Percentiles rank a stretch among this genome's conserved stretches.
These are phyloP conservation scores for Entomortierella beljakovae DNA, from an alignment of 192 early-diverging fungal species.

Conservation along the genomic window DNA sequence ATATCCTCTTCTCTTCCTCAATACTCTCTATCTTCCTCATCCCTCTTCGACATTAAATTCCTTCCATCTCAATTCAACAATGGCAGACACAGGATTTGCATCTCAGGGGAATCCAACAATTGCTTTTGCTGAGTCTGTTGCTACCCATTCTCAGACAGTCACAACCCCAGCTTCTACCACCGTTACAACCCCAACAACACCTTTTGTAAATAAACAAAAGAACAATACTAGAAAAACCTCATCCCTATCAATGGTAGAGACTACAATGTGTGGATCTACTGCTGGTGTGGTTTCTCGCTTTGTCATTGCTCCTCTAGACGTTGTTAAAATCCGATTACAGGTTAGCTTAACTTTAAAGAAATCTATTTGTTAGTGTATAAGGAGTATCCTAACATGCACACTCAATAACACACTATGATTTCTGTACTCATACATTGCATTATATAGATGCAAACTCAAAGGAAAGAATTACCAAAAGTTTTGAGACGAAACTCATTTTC, in stretches of 20 bases:
- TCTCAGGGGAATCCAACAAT: constrained; percentile 4
- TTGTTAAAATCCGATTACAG: constrained; percentile 91
- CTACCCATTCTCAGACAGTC: neutral
- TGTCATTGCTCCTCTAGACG: constrained; percentile 92
- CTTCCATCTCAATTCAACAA: constrained; percentile 1
- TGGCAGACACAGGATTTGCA: constrained; percentile 24
- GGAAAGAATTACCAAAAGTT: constrained; percentile 36
- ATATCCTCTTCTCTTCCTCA: neutral
- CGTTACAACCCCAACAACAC: neutral
- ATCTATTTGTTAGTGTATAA: neutral
- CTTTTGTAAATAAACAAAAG: neutral
- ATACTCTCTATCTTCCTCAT: neutral
- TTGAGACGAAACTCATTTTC: constrained; percentile 13
- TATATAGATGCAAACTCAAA: constrained; percentile 39
- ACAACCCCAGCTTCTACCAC: neutral
- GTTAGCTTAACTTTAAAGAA: constrained; percentile 12
- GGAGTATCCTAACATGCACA: too few species aligned
- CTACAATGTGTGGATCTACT: constrained; percentile 44
- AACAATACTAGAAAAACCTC: constrained; percentile 22
- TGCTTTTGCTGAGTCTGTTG: constrained; percentile 10
- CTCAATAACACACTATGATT: too few species aligned
- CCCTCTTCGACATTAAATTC: too few species aligned
- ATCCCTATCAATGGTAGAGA: constrained; percentile 31
- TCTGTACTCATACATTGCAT: neutral
- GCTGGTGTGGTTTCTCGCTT: constrained; percentile 72